These are phyloP conservation scores for Camellia sinensis DNA, from an alignment of 148 eudicot genomes.

Conservation along the genomic window DNA sequence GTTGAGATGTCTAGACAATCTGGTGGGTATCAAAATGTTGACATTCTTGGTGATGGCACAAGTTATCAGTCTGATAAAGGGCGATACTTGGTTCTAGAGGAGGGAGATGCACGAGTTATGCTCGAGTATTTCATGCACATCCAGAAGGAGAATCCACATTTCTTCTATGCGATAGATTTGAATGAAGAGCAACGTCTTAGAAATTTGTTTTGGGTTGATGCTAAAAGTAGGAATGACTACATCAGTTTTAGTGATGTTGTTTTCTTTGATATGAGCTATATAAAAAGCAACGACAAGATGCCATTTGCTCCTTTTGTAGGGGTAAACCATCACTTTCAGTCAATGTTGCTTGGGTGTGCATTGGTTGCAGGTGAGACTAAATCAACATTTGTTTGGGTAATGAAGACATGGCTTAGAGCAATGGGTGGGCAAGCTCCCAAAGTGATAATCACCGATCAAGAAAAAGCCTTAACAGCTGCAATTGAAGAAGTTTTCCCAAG, in stretches of 20 bases:
- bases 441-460: constrained; percentile 49
- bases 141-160: constrained; percentile 50
- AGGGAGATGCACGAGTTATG: constrained; percentile 48
- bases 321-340: constrained; percentile 52
- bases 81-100: constrained; percentile 45
- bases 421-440: constrained; percentile 53
- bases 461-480: constrained; percentile 33
- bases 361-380: constrained; percentile 43
- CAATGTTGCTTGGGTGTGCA: constrained; percentile 49
- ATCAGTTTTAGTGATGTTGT: constrained; percentile 41
- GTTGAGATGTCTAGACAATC: constrained; percentile 34
- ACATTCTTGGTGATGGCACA: constrained; percentile 9
- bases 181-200: constrained; percentile 51
- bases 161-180: constrained; percentile 51
- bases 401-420: constrained; percentile 62
- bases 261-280: constrained; percentile 43
- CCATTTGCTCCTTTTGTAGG: constrained; percentile 56
- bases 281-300: constrained; percentile 37
- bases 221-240: constrained; percentile 46
- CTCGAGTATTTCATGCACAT: constrained; percentile 41
- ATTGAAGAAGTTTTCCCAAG: constrained; percentile 40
- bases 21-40: constrained; percentile 25
- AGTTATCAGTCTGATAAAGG: constrained; percentile 37
- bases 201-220: constrained; percentile 57
- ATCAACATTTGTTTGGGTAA: constrained; percentile 52